These are phyloP conservation scores for Mortierella sp. DNA, from an alignment of 371 early-diverging fungal species.

Conservation along the genomic window DNA sequence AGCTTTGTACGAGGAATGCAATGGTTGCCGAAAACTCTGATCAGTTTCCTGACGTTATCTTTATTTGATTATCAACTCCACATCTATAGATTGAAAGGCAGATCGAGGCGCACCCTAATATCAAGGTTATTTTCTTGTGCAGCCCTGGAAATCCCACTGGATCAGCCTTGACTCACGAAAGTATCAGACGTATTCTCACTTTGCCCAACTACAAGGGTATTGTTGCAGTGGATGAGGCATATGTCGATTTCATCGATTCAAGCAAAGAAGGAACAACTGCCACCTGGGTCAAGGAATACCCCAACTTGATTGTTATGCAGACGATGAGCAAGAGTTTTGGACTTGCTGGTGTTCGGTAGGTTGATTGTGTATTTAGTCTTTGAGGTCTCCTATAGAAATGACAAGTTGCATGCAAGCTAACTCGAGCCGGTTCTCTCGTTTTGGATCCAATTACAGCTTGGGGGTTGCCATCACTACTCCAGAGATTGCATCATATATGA, in stretches of 20 bases:
- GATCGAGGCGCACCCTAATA: constrained; percentile 73
- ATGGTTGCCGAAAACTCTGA: no score
- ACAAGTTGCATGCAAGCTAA: neutral
- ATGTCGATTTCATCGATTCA: constrained; percentile 91
- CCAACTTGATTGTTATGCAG: constrained; percentile 95
- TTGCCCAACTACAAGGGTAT: constrained; percentile 76
- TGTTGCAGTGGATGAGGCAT: constrained; percentile 98
- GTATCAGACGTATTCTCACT: constrained; percentile 82
- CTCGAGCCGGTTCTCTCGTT: neutral
- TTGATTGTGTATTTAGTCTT: neutral
- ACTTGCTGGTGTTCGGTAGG: constrained; percentile 92
- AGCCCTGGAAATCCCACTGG: constrained; percentile 99
- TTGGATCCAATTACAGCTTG: constrained; percentile 58
- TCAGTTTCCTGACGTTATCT: constrained; percentile 10
- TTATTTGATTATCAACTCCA: neutral
- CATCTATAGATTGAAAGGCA: constrained; percentile 69
- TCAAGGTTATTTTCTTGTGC: constrained; percentile 95
- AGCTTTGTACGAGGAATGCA: no score
- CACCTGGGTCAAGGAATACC: constrained; percentile 83
- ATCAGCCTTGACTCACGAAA: constrained; percentile 76
- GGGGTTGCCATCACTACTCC: constrained; percentile 90
- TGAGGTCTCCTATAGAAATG: neutral
- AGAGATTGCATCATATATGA: constrained; percentile 87
- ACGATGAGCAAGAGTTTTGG: constrained; percentile 98
- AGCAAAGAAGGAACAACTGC: constrained; percentile 77